These are phyloP conservation scores for Fraxinus excelsior DNA, from an alignment of 257 asterid species.

Conservation along the genomic window DNA sequence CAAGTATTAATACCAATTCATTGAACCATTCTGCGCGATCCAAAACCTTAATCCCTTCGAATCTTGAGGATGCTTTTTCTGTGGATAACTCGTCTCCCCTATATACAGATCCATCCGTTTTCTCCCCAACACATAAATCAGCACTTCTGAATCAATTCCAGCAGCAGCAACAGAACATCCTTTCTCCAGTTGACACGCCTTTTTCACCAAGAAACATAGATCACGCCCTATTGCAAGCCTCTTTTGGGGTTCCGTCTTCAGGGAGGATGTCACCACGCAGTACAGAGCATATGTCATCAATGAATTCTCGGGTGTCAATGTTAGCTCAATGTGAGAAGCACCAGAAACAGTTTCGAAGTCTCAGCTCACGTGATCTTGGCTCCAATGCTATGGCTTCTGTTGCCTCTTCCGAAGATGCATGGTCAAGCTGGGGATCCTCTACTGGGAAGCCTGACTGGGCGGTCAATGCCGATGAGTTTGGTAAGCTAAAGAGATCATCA, in stretches of 20 bases:
- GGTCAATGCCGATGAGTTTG: conserved; percentile 37
- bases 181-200: conserved; percentile 64
- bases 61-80: conserved; percentile 71
- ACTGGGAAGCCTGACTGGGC: conserved; percentile 65
- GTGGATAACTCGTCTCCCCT: conserved; percentile 75
- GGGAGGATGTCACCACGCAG: conserved; percentile 77
- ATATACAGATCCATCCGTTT: conserved; percentile 61
- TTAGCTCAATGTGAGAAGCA: conserved; percentile 62
- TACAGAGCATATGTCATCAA: conserved; percentile 73
- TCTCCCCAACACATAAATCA: conserved; percentile 65
- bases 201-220: conserved; percentile 62
- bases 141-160: conserved; percentile 66
- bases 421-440: conserved; percentile 72
- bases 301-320: conserved; percentile 65
- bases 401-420: conserved; percentile 48
- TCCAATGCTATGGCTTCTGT: conserved; percentile 47
- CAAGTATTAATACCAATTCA: conserved; percentile 33
- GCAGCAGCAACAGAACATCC: conserved; percentile 69
- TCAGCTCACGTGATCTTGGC: conserved; percentile 75
- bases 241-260: conserved; percentile 54
- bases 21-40: conserved; percentile 58
- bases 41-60: conserved; percentile 53
- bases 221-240: conserved; percentile 54
- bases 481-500: conserved; percentile 55
- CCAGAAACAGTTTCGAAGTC: conserved; percentile 65